Evolutionary conservation across 768 basidiomycete species (phyloP).

Genomic region (Jaapia argillacea): DNA sequence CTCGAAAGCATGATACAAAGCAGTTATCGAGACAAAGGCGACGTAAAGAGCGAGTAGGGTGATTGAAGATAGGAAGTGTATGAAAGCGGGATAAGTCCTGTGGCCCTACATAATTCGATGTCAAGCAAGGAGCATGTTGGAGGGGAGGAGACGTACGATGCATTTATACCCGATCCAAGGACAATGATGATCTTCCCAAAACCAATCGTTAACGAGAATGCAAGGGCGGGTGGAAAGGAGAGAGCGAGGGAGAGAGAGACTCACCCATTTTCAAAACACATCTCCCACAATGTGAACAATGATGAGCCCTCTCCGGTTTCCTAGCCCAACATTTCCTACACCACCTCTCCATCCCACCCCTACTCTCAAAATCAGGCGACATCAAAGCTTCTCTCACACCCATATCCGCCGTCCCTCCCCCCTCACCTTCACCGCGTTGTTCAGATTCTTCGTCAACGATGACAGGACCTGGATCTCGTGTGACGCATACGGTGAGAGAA

Average conservation of each 20-base stretch:
- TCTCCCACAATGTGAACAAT: slow-evolving; percentile 64
- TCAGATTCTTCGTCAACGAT: slow-evolving; percentile 17
- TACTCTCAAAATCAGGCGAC: no score
- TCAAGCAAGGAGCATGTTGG: not conserved
- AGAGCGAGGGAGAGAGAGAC: slow-evolving; percentile 12
- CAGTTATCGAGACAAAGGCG: slow-evolving; percentile 37
- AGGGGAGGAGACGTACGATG: slow-evolving; percentile 61
- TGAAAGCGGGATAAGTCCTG: slow-evolving; percentile 75
- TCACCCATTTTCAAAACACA: slow-evolving; percentile 82
- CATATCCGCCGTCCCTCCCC: no score
- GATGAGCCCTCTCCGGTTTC: slow-evolving; percentile 74
- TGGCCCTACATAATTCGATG: slow-evolving; percentile 43
- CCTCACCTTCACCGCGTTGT: no score
- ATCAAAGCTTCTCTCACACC: slow-evolving; percentile 55
- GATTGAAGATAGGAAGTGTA: slow-evolving; percentile 63
- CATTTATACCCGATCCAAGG: slow-evolving; percentile 75
- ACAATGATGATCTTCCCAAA: slow-evolving; percentile 67
- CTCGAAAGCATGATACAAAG: slow-evolving; percentile 55
- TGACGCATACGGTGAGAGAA: slow-evolving; percentile 63
- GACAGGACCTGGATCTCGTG: slow-evolving; percentile 67
- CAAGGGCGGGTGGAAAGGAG: not conserved
- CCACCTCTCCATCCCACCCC: slow-evolving; percentile 59
- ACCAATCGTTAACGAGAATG: not conserved
- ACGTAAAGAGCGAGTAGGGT: slow-evolving; percentile 57
- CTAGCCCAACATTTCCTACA: slow-evolving; percentile 74